Base-by-base conservation (phyloP, 2,329 filamentous ascomycete genomes). In the Sarocladium kiliense region DNA sequence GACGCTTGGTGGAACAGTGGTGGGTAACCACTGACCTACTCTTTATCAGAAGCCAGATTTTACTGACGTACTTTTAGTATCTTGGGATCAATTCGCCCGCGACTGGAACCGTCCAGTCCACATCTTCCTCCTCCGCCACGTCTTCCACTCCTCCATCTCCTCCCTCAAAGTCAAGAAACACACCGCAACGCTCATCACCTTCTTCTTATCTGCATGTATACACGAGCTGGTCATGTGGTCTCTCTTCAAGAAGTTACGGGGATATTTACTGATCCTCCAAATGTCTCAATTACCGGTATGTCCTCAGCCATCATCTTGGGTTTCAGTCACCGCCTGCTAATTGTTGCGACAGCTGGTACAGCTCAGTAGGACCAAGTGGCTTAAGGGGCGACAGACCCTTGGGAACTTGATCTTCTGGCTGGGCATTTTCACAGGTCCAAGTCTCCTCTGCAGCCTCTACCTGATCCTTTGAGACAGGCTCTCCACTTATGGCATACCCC, bases 201-300 rank as follows among this genome's bases (percentile, higher is more conserved):
- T 91, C 65, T 77, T 90, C 60, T 72, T 91, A 18, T 86, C 81
- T 7, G 86, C 87, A 0, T 78, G 85, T 59, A 77, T 89, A 19
- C 87, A 91, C 63, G 88, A 92, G 68, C 72, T 91, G 45, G 79
- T 91, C 63, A 91, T 91, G 88, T 87, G 86, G 75, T 88, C 88
- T 61, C 76, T 92, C 32, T 92, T 92, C 68, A 87, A 86, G 68
- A 91, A 90, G 69, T 76, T 91, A 10, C 75, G 88, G 37, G 88
- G 88, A 0, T 91, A 91, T 62, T 70, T 91, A 45, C 79, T 91
- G 21, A 71, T 83, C n/a, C 69, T 88, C 63, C 88, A 92, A 67
- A 84, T 93, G 80, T 77, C 77, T 59, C 88, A 93, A 69, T 68
- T 92, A 44, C 88, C 88, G 32, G 76, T 78, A 62, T 44, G 74